Conservation (phyloP, 176 grass and related monocot genomes). For the Carex kokanica region DNA sequence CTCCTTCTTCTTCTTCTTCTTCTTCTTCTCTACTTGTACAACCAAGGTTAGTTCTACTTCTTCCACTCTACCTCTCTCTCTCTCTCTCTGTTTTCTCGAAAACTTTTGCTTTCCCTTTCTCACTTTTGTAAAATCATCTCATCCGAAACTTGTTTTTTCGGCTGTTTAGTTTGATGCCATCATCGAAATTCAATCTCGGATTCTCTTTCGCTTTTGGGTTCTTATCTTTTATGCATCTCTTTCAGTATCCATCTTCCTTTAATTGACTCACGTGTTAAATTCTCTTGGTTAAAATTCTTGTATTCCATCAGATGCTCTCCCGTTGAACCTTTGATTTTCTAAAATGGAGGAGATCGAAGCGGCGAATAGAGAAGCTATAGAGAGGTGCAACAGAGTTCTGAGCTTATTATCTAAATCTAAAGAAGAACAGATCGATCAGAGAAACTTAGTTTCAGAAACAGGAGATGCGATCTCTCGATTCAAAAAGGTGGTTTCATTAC, state of each 20-base stretch:
- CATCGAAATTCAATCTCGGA: slow-evolving; percentile 23
- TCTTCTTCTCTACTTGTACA: neutral
- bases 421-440: slow-evolving; percentile 36
- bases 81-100: slow-evolving; percentile 6
- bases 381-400: slow-evolving; percentile 71
- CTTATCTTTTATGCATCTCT: slow-evolving; percentile 8
- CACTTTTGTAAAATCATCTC: slow-evolving; percentile 8
- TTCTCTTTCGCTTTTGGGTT: slow-evolving; percentile 1
- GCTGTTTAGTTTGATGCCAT: slow-evolving; percentile 16
- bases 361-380: slow-evolving; percentile 71
- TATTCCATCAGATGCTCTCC: slow-evolving; percentile 35
- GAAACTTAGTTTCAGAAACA: slow-evolving; percentile 48
- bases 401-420: slow-evolving; percentile 52
- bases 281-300: neutral
- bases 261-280: slow-evolving; percentile 28
- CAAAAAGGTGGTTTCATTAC: slow-evolving; percentile 64
- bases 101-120: neutral
- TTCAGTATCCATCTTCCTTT: slow-evolving; percentile 1
- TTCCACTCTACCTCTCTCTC: neutral
- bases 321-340: neutral
- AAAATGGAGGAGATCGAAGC: slow-evolving; percentile 73
- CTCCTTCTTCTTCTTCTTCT: no score
- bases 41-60: slow-evolving; percentile 22
- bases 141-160: neutral
- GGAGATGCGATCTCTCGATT: slow-evolving; percentile 63